phyloP scores from a whole-genome alignment of 1,139 yeast genomes.

The Geotrichum candidum region DNA sequence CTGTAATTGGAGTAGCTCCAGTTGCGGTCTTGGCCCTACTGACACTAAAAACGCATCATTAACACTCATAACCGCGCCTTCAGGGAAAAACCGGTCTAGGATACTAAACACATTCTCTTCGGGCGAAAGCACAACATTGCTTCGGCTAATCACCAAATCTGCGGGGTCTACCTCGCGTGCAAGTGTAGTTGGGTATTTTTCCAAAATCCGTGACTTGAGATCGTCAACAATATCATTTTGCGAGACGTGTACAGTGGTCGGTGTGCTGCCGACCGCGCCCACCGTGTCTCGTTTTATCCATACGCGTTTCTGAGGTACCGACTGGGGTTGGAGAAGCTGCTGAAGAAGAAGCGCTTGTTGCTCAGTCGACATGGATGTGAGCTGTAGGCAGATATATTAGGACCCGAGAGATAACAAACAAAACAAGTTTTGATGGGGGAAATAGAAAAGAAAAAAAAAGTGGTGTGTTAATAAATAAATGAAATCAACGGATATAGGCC shows the following conservation, averaged over 20 bases:
- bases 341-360: not conserved
- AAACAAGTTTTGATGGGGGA: not conserved
- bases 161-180: conserved; percentile 64
- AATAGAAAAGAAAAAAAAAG: not conserved
- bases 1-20: not conserved
- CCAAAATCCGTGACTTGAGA: conserved; percentile 52
- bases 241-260: conserved; percentile 59
- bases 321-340: not conserved
- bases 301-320: conserved; percentile 36
- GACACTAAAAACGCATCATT: conserved; percentile 55
- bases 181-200: conserved; percentile 63
- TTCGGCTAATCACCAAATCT: conserved; percentile 34
- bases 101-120: conserved; percentile 58
- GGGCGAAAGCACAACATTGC: conserved; percentile 42
- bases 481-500: not conserved
- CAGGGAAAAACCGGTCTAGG: conserved; percentile 56
- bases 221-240: conserved; percentile 59
- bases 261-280: conserved; percentile 24
- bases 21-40: not conserved
- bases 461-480: not conserved
- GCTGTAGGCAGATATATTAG: not conserved
- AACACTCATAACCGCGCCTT: conserved; percentile 53
- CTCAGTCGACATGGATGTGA: not conserved
- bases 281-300: conserved; percentile 53
- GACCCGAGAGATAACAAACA: not conserved